Conservation (phyloP, 768 basidiomycete genomes). For the Trametes cubensis region DNA sequence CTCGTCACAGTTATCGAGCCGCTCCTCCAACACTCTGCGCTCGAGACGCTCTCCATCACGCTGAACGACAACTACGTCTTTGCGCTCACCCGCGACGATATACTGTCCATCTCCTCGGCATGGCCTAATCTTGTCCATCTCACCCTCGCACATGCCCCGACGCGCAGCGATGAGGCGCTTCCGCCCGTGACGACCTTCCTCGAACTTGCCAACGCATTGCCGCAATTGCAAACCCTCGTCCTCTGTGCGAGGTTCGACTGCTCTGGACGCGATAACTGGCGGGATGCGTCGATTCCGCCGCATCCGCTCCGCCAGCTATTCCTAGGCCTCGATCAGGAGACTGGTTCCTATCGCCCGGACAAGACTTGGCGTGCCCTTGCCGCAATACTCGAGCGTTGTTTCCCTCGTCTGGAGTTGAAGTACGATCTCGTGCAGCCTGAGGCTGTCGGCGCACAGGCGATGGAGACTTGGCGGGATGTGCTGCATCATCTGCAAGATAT, state of each 20-base stretch:
- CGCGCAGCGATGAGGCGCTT: neutral
- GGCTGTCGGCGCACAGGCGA: neutral
- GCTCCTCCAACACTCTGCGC: neutral
- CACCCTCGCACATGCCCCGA: slow-evolving; percentile 10
- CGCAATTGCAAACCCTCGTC: slow-evolving; percentile 5
- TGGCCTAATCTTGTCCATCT: slow-evolving; percentile 6
- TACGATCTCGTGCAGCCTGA: neutral
- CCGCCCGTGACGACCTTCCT: slow-evolving; percentile 1
- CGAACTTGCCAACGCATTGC: neutral
- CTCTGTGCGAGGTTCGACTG: slow-evolving; percentile 13
- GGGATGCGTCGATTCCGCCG: neutral
- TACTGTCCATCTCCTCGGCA: neutral
- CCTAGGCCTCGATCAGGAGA: slow-evolving; percentile 7
- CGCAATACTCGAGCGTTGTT: neutral
- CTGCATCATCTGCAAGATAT: slow-evolving; percentile 2
- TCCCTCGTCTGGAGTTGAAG: neutral
- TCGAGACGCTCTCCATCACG: slow-evolving; percentile 1
- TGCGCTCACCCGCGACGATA: slow-evolving; percentile 8
- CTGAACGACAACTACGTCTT: slow-evolving; percentile 12
- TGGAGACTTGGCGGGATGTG: slow-evolving; percentile 2
- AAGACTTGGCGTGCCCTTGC: slow-evolving; percentile 14
- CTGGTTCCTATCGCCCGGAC: slow-evolving; percentile 11
- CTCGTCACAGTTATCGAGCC: slow-evolving; percentile 6
- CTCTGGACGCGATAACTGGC: slow-evolving; percentile 1
- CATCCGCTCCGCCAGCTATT: slow-evolving; percentile 2